Conservation (phyloP, 805 yeast genomes). For the Candida endomychidarum region DNA sequence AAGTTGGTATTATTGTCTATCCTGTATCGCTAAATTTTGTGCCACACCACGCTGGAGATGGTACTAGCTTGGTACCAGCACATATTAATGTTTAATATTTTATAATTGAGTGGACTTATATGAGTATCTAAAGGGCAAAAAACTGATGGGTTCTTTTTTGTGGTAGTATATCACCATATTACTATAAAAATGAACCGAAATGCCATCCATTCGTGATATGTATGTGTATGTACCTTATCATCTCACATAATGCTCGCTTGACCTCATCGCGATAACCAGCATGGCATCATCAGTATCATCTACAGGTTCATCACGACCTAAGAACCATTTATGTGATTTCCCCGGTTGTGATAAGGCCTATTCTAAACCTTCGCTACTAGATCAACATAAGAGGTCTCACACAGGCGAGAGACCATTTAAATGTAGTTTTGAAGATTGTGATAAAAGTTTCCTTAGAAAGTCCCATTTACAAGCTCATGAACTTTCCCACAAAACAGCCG, state of each 20-base stretch:
- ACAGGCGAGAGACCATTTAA: slow-evolving; percentile 74
- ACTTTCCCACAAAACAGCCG: slow-evolving; percentile 54
- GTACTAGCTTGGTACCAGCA: too few species aligned
- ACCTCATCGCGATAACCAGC: background rate
- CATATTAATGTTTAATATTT: too few species aligned
- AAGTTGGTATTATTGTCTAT: background rate
- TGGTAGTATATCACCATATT: too few species aligned
- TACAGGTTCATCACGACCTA: slow-evolving; percentile 31
- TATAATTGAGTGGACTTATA: too few species aligned
- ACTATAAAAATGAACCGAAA: too few species aligned
- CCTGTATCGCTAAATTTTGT: too few species aligned
- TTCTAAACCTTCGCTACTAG: slow-evolving; percentile 75
- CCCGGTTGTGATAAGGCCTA: slow-evolving; percentile 75
- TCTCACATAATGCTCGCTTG: too few species aligned
- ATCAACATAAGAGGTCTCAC: slow-evolving; percentile 80
- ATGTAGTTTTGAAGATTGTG: slow-evolving; percentile 59
- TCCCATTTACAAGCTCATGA: slow-evolving; percentile 80
- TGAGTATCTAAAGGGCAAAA: too few species aligned
- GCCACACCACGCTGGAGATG: too few species aligned
- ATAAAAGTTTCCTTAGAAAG: slow-evolving; percentile 64
- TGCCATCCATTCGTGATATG: too few species aligned
- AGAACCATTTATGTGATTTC: slow-evolving; percentile 61
- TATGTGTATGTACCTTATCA: too few species aligned
- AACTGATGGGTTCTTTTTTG: too few species aligned
- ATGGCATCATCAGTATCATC: slow-evolving; percentile 9